Conservation (phyloP, 306 rosid species). For the Vigna reflexopilosa region DNA sequence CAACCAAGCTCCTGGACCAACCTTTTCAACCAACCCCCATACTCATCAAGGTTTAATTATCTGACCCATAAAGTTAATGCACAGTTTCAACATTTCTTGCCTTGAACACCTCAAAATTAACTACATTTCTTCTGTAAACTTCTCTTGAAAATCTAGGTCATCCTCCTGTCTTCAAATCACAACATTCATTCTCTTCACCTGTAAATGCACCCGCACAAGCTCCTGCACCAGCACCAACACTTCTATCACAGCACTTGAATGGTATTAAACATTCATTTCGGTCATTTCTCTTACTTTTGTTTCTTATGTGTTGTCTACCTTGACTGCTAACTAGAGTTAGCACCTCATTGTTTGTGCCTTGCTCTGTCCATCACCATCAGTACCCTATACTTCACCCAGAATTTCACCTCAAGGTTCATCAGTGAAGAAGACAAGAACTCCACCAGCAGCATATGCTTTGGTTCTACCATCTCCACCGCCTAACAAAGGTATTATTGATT, state of each 20-base stretch:
- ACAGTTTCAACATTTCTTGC: slow-evolving; percentile 26
- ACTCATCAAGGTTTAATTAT: slow-evolving; percentile 63
- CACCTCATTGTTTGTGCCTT: slow-evolving; percentile 32
- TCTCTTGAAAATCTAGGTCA: slow-evolving; percentile 51
- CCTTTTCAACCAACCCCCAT: slow-evolving; percentile 51
- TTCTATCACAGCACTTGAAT: slow-evolving; percentile 48
- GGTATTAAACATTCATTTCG: slow-evolving; percentile 55
- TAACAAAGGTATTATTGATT: slow-evolving; percentile 59
- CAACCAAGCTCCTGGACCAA: slow-evolving; percentile 51
- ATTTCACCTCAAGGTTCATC: slow-evolving; percentile 64
- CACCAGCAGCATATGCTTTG: slow-evolving; percentile 63
- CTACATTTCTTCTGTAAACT: slow-evolving; percentile 4
- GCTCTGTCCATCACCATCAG: slow-evolving; percentile 48
- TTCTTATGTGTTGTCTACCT: slow-evolving; percentile 9
- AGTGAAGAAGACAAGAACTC: slow-evolving; percentile 53
- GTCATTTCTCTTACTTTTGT: slow-evolving; percentile 20
- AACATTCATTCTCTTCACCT: slow-evolving; percentile 54
- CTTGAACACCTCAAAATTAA: slow-evolving; percentile 16
- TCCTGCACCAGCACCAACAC: slow-evolving; percentile 57
- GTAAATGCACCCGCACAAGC: slow-evolving; percentile 34
- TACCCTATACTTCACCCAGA: slow-evolving; percentile 64
- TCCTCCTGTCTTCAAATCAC: slow-evolving; percentile 53
- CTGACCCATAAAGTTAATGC: slow-evolving; percentile 8
- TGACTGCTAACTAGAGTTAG: slow-evolving; percentile 21
- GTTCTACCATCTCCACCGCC: slow-evolving; percentile 84